Conservation (phyloP, 2,329 filamentous ascomycete genomes). For the Talaromyces pinophilus region DNA sequence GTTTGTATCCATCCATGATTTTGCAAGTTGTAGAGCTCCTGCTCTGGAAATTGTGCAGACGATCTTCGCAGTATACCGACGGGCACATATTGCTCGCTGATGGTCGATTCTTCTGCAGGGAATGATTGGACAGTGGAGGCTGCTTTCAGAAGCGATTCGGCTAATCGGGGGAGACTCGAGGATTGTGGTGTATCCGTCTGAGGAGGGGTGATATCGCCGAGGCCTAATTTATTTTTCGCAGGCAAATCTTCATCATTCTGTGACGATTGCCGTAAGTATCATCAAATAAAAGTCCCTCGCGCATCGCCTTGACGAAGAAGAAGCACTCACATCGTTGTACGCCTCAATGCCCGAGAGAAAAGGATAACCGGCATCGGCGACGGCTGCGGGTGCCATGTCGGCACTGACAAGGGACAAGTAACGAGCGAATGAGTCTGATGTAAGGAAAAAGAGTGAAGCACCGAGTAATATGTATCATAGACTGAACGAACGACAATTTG, state of each 20-base stretch:
- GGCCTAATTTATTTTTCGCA: neutral
- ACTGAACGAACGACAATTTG: neutral
- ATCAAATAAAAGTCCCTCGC: neutral
- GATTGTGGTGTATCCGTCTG: neutral
- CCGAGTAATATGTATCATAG: neutral
- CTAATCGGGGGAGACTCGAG: neutral
- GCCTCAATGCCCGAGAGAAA: conserved; percentile 17
- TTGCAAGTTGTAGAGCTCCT: conserved; percentile 33
- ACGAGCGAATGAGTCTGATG: neutral
- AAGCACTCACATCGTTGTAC: conserved; percentile 12
- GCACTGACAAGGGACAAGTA: neutral
- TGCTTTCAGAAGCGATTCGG: neutral
- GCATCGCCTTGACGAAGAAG: neutral
- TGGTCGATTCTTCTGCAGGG: conserved; percentile 22
- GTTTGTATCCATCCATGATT: conserved; percentile 42
- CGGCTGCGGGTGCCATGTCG: conserved; percentile 15
- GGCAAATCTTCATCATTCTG: neutral
- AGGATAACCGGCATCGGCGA: conserved; percentile 9
- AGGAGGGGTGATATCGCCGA: conserved; percentile 3
- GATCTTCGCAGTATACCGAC: conserved; percentile 35
- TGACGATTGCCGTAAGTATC: neutral
- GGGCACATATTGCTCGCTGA: conserved; percentile 30
- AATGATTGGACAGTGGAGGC: neutral
- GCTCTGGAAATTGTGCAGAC: conserved; percentile 25
- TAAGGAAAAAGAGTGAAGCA: neutral